Base-by-base conservation (phyloP, 805 yeast genomes). In the Wickerhamiella vanderwaltii region DNA sequence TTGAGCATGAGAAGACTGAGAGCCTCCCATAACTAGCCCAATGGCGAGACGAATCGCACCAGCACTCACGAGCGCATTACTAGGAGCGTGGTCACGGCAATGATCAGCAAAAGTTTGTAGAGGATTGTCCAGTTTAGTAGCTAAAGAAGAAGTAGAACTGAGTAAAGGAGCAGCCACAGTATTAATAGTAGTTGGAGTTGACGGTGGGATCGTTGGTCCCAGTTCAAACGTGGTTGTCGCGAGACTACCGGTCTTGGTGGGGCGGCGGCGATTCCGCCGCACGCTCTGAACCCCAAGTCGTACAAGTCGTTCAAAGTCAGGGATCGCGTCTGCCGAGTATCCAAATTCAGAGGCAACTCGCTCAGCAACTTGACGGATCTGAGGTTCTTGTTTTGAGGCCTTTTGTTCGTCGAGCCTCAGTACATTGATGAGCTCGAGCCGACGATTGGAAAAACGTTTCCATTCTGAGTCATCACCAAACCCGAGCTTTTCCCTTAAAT, bases 241-340 rank as follows among this genome's bases (percentile, higher is more conserved):
- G 24, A 32, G 35, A n/a, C 28, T 17, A 15, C 42, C 37, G 12
- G 37, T 18, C 24, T 43, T 43, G 3, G 42, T 31, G 7, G 45
- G 45, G 15, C 45, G 37, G 17, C 45, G 45, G 46, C 94, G 69
- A 58, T 88, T 88, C 49, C 98, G 67, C 47, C 97, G 66, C 1
- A 83, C 96, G 39, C 93, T 79, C 60, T 88, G 98, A 20, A 88
- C 79, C 1, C 95, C 97, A 7, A 95, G 93, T 28, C 94, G 67
- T 0, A 91, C 96, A 26, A 88, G 67, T 57, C 79, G 82, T 59
- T 86, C 94, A 57, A 88, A 88, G 49, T 91, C 97, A 1, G 66
- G 60, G 20, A 75, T 62, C 11, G 74, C 68, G 5, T 68, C 69
- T 2, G 60, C 61, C 2, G 79, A 72, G 56, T 77, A 87, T 4